Evolutionary conservation across 106 monocot genomes (phyloP).

Genomic region (Acorus gramineus): DNA sequence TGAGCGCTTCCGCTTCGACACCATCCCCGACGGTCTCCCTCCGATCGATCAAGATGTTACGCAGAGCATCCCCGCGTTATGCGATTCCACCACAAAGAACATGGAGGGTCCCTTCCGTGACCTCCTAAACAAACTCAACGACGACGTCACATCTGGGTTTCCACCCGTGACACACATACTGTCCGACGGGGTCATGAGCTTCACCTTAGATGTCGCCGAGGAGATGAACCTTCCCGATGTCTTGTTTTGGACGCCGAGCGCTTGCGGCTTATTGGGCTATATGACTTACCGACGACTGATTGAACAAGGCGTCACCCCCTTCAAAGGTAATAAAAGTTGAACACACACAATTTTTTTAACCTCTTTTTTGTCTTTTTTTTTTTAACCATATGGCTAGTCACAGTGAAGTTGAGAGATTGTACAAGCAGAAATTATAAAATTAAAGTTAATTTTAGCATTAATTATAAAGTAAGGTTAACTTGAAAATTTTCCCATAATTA

Average conservation of each 20-base stretch:
- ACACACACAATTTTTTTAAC: too few relatives aligned
- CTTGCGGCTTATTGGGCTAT: constrained; percentile 13
- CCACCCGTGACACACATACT: constrained; percentile 1
- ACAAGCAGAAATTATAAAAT: too few relatives aligned
- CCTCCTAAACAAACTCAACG: constrained; percentile 8
- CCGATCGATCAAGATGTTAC: constrained; percentile 9
- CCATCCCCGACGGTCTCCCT: constrained; percentile 39
- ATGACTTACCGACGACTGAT: constrained; percentile 1
- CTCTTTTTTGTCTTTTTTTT: too few relatives aligned
- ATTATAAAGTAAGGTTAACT: too few relatives aligned
- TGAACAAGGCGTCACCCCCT: constrained; percentile 6
- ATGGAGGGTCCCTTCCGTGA: constrained; percentile 1
- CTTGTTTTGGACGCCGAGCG: constrained; percentile 8
- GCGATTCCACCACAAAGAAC: constrained; percentile 1
- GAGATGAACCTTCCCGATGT: constrained; percentile 2
- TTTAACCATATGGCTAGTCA: too few relatives aligned
- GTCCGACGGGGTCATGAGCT: neutral
- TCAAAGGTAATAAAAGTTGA: constrained; percentile 2
- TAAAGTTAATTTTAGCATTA: too few relatives aligned
- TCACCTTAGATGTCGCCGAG: neutral
- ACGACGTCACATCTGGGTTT: neutral
- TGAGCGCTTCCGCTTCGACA: constrained; percentile 27
- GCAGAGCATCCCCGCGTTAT: constrained; percentile 20
- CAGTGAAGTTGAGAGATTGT: too few relatives aligned
- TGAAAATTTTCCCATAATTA: too few relatives aligned